Conservation (phyloP, 106 monocot genomes). For the Dioscorea alata region DNA sequence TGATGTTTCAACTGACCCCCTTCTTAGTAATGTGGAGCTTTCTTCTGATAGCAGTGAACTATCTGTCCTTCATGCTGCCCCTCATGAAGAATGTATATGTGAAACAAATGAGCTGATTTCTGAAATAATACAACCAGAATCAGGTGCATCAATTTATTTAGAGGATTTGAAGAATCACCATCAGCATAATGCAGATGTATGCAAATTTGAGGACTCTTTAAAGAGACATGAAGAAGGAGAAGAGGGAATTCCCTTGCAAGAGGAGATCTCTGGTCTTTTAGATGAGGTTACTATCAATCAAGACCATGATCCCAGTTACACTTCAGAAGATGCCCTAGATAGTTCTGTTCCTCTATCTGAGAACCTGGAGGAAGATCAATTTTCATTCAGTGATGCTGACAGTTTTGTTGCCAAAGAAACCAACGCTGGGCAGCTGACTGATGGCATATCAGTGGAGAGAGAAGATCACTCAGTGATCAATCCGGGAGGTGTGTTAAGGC, state of each 20-base stretch:
- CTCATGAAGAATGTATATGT: not conserved
- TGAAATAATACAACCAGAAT: slow-evolving; percentile 10
- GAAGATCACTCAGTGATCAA: slow-evolving; percentile 7
- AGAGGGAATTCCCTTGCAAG: too few relatives aligned
- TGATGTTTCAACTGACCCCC: not conserved
- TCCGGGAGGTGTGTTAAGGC: slow-evolving; percentile 15
- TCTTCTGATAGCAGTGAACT: not conserved
- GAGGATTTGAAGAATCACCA: not conserved
- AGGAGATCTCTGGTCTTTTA: too few relatives aligned
- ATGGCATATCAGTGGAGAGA: slow-evolving; percentile 5
- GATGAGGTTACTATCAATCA: too few relatives aligned
- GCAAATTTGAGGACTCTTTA: not conserved
- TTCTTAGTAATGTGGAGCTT: not conserved
- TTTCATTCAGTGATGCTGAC: slow-evolving; percentile 28
- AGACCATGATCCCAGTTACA: too few relatives aligned
- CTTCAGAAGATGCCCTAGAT: too few relatives aligned
- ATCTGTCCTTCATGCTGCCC: not conserved
- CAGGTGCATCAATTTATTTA: not conserved
- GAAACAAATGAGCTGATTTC: slow-evolving; percentile 2
- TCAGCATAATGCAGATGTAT: not conserved
- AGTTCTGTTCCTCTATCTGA: slow-evolving; percentile 4
- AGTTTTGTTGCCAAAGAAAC: slow-evolving; percentile 14
- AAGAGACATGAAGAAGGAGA: too few relatives aligned
- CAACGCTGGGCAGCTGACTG: not conserved
- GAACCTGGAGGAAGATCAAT: slow-evolving; percentile 38